Base-by-base conservation (phyloP, 1,284 basidiomycete genomes). In the Agroathelia rolfsii region DNA sequence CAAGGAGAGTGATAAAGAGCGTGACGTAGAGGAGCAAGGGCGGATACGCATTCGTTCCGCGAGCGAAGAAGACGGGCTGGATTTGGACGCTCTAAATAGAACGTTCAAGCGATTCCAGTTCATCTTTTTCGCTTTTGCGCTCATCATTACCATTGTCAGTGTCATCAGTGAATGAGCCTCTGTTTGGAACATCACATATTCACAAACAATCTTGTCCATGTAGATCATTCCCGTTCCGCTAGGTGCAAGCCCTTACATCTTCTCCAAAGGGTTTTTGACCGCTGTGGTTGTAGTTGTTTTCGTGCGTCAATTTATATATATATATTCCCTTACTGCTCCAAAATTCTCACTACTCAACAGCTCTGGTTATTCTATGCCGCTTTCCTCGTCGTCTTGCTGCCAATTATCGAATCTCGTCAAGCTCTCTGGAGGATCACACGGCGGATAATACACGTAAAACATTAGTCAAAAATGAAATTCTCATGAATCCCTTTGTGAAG, bases 111-210 rank as follows among this genome's bases (percentile, higher is more conserved):
- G 31, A 13, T 49, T 48, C 19, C 40, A 35, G 12, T 23, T 37
- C 8, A 12, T 41, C 3, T 49, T 48, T 20, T 31, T 36, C 4
- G 24, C 34, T 3, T 28, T 48, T 14, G 43, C 46, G 1, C 5
- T 42, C 11, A 33, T 47, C n/a, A 46, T 48, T 14, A 44, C 44
- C 11, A 26, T 47, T 35, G 49, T 49, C 20, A 33, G 46, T 39
- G 6, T 16, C 13, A 15, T 31, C n/a, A 19, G 12, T 31, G n/a
- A n/a, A n/a, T n/a, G n/a, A n/a, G n/a, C n/a, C n/a, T n/a, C n/a
- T n/a, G n/a, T n/a, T n/a, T n/a, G n/a, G n/a, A n/a, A n/a, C n/a
- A n/a, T n/a, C n/a, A n/a, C n/a, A n/a, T n/a, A n/a, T n/a, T n/a
- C n/a, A n/a, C n/a, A n/a, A n/a, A n/a, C n/a, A n/a, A n/a, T n/a